phyloP scores from a whole-genome alignment of 371 early-diverging fungal genomes.

The Coemansia sp. region DNA sequence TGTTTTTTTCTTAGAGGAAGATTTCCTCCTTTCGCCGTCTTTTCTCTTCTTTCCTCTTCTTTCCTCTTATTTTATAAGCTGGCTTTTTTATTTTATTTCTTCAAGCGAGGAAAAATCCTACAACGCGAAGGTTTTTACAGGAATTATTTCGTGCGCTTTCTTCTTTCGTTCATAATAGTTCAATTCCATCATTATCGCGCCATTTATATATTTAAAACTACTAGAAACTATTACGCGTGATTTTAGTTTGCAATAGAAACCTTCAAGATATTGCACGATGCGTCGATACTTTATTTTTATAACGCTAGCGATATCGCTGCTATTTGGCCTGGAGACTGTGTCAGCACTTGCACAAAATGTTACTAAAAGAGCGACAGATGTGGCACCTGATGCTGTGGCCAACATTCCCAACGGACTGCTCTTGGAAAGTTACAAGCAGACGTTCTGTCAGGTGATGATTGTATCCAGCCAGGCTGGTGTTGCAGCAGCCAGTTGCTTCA shows the following conservation, averaged over 20 bases:
- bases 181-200: background rate
- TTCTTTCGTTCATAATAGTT: background rate
- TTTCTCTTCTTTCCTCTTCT: too few species aligned
- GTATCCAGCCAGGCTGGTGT: constrained; percentile 2
- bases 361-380: constrained; percentile 20
- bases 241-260: background rate
- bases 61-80: background rate
- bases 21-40: too few species aligned
- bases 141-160: background rate
- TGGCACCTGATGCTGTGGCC: background rate
- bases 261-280: background rate
- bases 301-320: background rate
- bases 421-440: constrained; percentile 1
- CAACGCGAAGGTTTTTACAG: background rate
- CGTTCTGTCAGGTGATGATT: constrained; percentile 12
- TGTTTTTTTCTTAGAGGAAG: too few species aligned
- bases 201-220: background rate
- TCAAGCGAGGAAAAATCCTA: background rate
- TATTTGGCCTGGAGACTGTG: background rate
- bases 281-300: background rate
- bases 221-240: background rate
- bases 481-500: constrained; percentile 17
- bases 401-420: constrained; percentile 8
- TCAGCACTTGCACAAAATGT: constrained; percentile 5
- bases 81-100: background rate